Conservation (phyloP, 768 basidiomycete genomes). For the Boletus rufocinnamomeus region DNA sequence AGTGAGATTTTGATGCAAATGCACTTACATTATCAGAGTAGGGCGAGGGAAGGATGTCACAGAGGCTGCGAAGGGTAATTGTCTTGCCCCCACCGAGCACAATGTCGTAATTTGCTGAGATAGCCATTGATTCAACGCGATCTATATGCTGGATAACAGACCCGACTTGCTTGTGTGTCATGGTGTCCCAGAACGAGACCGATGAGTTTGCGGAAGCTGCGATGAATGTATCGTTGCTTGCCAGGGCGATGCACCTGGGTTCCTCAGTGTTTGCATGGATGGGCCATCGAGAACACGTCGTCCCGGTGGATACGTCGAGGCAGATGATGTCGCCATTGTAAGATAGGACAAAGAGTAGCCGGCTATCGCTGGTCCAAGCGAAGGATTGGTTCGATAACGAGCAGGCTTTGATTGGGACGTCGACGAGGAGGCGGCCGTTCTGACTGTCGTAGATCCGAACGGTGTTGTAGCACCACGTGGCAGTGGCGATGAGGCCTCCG, state of each 20-base stretch:
- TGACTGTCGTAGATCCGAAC: background rate
- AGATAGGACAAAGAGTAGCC: background rate
- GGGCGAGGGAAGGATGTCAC: background rate
- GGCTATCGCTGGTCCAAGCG: background rate
- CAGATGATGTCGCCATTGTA: background rate
- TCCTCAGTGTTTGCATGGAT: background rate
- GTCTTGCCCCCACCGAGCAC: fast-evolving
- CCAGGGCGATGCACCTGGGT: too few species aligned
- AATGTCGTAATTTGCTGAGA: background rate
- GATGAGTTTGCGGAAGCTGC: too few species aligned
- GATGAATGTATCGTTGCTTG: too few species aligned
- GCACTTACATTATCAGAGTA: background rate
- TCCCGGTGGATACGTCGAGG: background rate
- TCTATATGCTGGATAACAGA: background rate
- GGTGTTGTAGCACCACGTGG: too few species aligned
- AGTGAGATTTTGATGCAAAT: background rate
- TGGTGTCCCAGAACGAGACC: background rate
- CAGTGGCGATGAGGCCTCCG: background rate
- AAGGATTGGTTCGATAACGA: background rate
- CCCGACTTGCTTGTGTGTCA: background rate
- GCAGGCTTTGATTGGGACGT: background rate
- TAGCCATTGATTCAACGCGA: background rate
- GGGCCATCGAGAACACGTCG: background rate
- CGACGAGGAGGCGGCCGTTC: background rate
- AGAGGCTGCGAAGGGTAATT: background rate